These are phyloP conservation scores for Aquanectria penicillioides DNA, from an alignment of 2,329 filamentous ascomycete species.

Conservation along the genomic window DNA sequence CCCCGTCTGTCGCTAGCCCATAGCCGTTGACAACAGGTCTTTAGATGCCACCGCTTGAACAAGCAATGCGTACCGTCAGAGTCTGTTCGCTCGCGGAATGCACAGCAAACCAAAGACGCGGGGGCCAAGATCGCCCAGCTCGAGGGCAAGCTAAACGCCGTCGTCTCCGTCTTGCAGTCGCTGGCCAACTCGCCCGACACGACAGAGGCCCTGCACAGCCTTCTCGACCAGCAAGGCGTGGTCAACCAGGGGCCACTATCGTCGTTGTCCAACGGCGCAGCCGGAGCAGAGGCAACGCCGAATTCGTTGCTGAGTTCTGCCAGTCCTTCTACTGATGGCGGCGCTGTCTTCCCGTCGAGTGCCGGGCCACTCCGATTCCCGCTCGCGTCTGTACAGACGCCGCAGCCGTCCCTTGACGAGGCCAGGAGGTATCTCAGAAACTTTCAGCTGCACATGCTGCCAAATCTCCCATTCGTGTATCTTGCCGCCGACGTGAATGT, in stretches of 20 bases:
- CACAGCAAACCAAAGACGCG: background rate
- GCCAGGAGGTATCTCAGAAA: background rate
- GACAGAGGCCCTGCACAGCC: background rate
- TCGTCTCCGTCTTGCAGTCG: slow-evolving; percentile 2
- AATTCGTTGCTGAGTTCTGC: background rate
- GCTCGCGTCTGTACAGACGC: background rate
- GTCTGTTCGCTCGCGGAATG: background rate
- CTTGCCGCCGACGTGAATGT: background rate
- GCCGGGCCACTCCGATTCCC: background rate
- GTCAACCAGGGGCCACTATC: background rate
- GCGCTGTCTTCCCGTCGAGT: background rate
- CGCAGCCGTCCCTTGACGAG: background rate
- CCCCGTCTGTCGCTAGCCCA: background rate
- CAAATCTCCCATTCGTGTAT: background rate
- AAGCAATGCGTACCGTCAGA: background rate
- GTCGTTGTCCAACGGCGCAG: background rate
- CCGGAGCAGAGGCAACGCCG: background rate
- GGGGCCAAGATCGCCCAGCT: background rate
- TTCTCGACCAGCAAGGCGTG: background rate
- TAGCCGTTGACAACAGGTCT: background rate
- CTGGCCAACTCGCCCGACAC: background rate
- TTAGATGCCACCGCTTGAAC: background rate
- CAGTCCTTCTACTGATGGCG: background rate
- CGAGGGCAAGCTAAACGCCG: background rate
- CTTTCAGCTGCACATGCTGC: background rate